Base-by-base conservation (phyloP, 768 basidiomycete genomes). In the Goffeauzyma gilvescens region DNA sequence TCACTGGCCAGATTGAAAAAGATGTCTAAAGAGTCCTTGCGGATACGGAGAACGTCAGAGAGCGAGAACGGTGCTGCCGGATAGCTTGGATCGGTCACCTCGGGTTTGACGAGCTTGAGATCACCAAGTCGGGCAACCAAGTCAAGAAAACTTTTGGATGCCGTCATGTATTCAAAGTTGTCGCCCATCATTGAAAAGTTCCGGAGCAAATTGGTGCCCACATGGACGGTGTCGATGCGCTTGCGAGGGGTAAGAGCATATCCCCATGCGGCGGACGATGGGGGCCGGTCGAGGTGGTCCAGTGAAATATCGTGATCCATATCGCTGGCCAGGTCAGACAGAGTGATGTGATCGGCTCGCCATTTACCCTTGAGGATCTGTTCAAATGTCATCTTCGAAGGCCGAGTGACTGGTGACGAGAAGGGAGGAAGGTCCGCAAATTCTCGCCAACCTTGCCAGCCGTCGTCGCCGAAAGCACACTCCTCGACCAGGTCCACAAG, bases 401-500 rank as follows among this genome's bases (percentile, higher is more conserved):
- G n/a, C 28, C 28, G 28, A 9, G 28, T 30, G n/a, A n/a, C n/a
- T n/a, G n/a, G n/a, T n/a, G n/a, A n/a, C n/a, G n/a, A n/a, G n/a
- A n/a, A n/a, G n/a, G n/a, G n/a, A n/a, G n/a, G n/a, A n/a, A n/a
- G n/a, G n/a, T n/a, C n/a, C n/a, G n/a, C n/a, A n/a, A n/a, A n/a
- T n/a, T 39, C n/a, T n/a, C n/a, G n/a, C 72, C 71, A 24, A 28
- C 33, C 40, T 38, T 44, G 30, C 47, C 51, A 50, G 27, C 62
- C 57, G 23, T 55, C 57, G 44, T 63, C 60, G 1, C 64, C 61
- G 54, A 89, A 86, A 4, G 80, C 80, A 35, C 72, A 64, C 44
- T 90, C 85, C 58, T 86, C 79, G 33, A 90, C 63, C 34, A 98
- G 68, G 50, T 93, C 89, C 36, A 95, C 65, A 21, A 84, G 62